Conservation (phyloP, 73 alveolate species). For the Paramecium biaurelia region DNA sequence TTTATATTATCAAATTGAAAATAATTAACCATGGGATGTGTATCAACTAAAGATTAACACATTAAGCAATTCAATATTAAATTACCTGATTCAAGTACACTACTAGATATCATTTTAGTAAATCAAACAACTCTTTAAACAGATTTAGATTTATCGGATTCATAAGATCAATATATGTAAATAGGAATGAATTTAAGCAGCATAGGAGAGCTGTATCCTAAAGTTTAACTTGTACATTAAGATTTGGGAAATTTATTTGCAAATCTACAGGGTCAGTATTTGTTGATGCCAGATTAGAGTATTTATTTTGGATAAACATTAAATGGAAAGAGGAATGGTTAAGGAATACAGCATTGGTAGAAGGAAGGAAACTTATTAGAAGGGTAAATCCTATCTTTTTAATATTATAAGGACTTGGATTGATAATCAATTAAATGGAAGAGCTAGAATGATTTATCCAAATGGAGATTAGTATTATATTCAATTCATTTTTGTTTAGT, state of each 20-base stretch:
- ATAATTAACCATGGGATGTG: constrained; percentile 34
- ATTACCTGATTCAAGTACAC: constrained; percentile 1
- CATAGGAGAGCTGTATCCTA: neutral
- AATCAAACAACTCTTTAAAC: constrained; percentile 21
- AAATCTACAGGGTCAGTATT: neutral
- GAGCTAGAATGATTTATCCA: constrained; percentile 49
- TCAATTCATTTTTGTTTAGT: neutral
- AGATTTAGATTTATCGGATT: neutral
- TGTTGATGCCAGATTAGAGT: constrained; percentile 39
- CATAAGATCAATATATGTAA: neutral
- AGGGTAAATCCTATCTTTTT: neutral
- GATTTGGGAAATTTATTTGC: neutral
- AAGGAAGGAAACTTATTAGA: constrained; percentile 23
- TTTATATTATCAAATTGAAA: neutral
- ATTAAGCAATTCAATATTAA: neutral
- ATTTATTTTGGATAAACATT: neutral
- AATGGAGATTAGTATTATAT: constrained; percentile 43
- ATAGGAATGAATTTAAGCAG: neutral
- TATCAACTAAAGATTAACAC: neutral
- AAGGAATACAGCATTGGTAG: constrained; percentile 19
- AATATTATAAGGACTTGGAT: constrained; percentile 6
- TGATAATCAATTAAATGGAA: constrained; percentile 23
- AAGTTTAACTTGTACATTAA: neutral
- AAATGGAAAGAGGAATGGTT: constrained; percentile 31
- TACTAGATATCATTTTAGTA: neutral